Base-by-base conservation (phyloP, 345 rosid species). In the Sonneratia alba region DNA sequence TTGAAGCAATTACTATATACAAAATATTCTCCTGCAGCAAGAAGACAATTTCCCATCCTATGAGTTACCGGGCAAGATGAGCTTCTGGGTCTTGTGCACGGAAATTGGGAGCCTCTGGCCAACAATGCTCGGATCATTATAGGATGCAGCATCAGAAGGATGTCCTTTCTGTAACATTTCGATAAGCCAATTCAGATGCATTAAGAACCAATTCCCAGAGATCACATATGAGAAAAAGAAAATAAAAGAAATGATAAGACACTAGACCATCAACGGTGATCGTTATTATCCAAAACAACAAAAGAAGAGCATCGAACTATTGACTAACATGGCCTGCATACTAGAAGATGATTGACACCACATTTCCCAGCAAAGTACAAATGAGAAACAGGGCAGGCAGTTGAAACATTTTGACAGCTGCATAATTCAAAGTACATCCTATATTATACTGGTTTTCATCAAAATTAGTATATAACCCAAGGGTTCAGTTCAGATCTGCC, bases 41-140 rank as follows among this genome's bases (percentile, higher is more conserved):
- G 65, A 64, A 49, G 59, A 69, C 63, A 75, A 69, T 70, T 47
- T 22, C 74, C 73, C 76, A 70, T 70, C 73, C 78, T 73, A 84
- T 43, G 68, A 71, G 40, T 78, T 80, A 77, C 79, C 75, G 34
- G 84, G 83, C 75, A 90, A 68, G 79, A 77, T 79, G 74, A 95
- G 90, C 86, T 88, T 92, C 76, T 90, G 92, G 69, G 87, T 87
- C 78, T 74, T 83, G 49, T 82, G 87, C 85, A 83, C 85, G 80
- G 89, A 71, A 72, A 89, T 84, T 13, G 96, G 97, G 74, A 92
- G 96, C 85, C 87, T 92, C 82, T 95, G 90, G 78, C 91, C 85
- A 78, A 95, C 86, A 75, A 78, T 73, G 82, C 93, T 88, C 57
- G 98, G 99, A 84, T 92, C 99, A 77, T 85, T 79, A 70, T 88